Evolutionary conservation across 495 filamentous ascomycete species (phyloP).

Genomic region (Evernia prunastri): DNA sequence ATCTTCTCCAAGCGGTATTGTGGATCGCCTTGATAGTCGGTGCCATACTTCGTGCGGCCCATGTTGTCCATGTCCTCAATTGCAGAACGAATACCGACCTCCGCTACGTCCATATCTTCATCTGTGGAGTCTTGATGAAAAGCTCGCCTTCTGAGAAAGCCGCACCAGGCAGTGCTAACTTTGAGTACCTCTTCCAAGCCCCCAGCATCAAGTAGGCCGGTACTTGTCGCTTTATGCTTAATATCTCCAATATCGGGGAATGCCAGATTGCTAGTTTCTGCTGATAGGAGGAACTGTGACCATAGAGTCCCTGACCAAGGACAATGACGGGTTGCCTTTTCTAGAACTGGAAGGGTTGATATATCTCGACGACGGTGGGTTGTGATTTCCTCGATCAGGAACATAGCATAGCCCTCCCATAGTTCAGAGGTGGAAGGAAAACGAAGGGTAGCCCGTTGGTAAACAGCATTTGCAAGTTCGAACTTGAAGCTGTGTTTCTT

Average conservation of each 20-base stretch:
- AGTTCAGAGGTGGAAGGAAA: constrained; percentile 62
- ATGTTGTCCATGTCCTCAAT: constrained; percentile 74
- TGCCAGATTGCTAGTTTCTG: constrained; percentile 64
- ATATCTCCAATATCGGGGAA: constrained; percentile 79
- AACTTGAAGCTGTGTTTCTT: constrained; percentile 50
- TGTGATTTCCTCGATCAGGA: constrained; percentile 50
- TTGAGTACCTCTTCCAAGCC: constrained; percentile 82
- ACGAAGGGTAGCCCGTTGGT: constrained; percentile 63
- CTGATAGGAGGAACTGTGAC: constrained; percentile 78
- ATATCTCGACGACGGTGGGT: constrained; percentile 34
- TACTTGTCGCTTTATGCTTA: constrained; percentile 86
- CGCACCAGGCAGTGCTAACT: constrained; percentile 88
- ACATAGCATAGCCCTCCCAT: constrained; percentile 78
- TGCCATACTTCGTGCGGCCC: constrained; percentile 68
- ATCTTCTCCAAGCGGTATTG: constrained; percentile 83
- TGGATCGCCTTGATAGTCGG: constrained; percentile 74
- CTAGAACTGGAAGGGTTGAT: constrained; percentile 48
- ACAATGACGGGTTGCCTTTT: constrained; percentile 77
- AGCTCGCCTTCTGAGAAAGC: constrained; percentile 76
- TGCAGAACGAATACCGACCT: constrained; percentile 79
- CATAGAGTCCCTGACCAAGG: constrained; percentile 89
- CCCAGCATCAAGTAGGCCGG: constrained; percentile 62
- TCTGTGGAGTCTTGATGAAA: constrained; percentile 71
- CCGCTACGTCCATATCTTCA: constrained; percentile 83
- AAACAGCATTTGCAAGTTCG: constrained; percentile 64